Base-by-base conservation (phyloP, 352 stramenopile species). In the Globisporangium nodosum region DNA sequence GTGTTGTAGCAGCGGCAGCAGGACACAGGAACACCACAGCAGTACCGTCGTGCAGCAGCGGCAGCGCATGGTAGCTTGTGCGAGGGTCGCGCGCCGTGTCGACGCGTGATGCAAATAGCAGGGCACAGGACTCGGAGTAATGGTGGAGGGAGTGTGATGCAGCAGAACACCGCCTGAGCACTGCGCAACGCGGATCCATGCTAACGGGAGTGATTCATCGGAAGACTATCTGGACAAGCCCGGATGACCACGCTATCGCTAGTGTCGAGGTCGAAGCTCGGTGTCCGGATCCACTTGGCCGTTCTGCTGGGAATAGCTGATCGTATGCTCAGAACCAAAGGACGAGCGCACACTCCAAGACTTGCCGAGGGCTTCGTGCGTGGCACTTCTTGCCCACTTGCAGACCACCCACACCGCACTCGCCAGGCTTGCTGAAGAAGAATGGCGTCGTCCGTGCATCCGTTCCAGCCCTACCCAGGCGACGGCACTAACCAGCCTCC, bases 391-490 rank as follows among this genome's bases (percentile, higher is more conserved):
- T 9, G 8, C 35, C 12, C 35, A 42, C 7, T 42, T 42, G 7
- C 35, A 42, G 35, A 42, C 12, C 12, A 15, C 35, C 35, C 35
- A 42, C 0, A 1, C 35, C 7, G 6, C 12, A 7, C 35, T 20
- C 40, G 1, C 40, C 4, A 46, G 40, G 3, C 13, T 46, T 20
- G 40, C 13, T 20, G 43, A 30, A 7, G 18, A 27, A 56, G 40
- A 21, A 58, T 58, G 57, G 13, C 50, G 13, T 59, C 43, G 27
- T 50, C 56, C 3, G 56, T 56, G 40, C 40, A 59, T 50, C 49
- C 56, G 21, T 52, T 51, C 13, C 49, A 56, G 42, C n/a, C 27
- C 1, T 20, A 24, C 12, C 57, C 56, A 52, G 31, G n/a, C 18
- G 37, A 52, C 20, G 40, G 18, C 6, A 5, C 24, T 11, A 54